Base-by-base conservation (phyloP, 202 grass and related monocot species). In the Dendrocalamus latiflorus region DNA sequence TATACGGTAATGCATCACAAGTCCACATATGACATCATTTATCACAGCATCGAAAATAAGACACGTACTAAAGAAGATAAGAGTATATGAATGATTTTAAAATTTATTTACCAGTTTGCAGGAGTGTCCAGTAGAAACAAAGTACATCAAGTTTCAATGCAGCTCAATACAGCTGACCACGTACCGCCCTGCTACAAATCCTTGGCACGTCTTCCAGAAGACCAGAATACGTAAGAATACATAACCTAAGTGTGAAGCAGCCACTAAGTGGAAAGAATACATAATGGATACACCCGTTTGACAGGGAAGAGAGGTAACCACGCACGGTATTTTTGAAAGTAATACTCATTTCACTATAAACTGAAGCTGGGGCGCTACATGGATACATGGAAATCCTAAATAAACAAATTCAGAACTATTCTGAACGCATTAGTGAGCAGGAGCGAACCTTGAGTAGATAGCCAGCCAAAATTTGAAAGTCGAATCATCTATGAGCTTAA, bases 381-480 rank as follows among this genome's bases (percentile, higher is more conserved):
- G 74, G 47, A 4, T 17, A 49, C 14, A 49, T 49, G 47, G 14
- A 50, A 76, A 51, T 70, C 42, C 20, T 70, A 43, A 73, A 59
- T 37, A 36, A 53, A 65, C 15, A 37, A 12, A 8, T 17, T 72
- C 12, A 48, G 25, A 47, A 84, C 38, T 36, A 38, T 53, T 65
- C 24, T 54, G 22, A 8, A 56, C 0, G 34, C 11, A 18, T 16
- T n/a, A 34, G 72, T 44, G 17, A 20, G 37, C 49, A 45, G 25
- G 33, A 24, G 37, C 4, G 22, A 36, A 48, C 39, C 50, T 58
- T 37, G 38, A 42, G 41, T 78, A 69, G 16, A 80, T 24, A 34
- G 17, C 50, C 30, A 85, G 13, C 43, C 26, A 85, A 86, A 85
- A 42, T 42, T 63, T 34, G 6, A 1, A 76, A 64, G 6, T 85